Conservation (phyloP, 768 basidiomycete species). For the Russula abietina region DNA sequence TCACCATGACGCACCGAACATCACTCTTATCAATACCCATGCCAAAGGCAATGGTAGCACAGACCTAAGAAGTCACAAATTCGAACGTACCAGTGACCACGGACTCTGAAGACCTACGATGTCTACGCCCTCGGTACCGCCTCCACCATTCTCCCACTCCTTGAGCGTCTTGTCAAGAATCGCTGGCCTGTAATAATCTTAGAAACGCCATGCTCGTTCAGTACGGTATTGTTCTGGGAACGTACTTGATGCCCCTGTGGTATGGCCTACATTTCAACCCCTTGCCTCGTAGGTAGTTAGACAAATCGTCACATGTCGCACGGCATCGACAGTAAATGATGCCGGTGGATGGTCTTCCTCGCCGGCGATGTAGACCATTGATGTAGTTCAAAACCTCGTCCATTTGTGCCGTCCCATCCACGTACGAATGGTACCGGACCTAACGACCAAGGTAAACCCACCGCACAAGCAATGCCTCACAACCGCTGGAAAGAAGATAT, state of each 20-base stretch:
- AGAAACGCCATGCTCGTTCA: not conserved
- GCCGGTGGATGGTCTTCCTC: slow-evolving; percentile 57
- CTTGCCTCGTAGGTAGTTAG: slow-evolving; percentile 55
- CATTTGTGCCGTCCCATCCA: slow-evolving; percentile 51
- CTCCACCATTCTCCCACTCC: slow-evolving; percentile 54
- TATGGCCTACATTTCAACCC: slow-evolving; percentile 67
- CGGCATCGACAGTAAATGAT: slow-evolving; percentile 75
- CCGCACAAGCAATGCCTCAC: not conserved
- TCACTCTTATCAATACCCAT: slow-evolving; percentile 83
- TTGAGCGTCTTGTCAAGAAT: slow-evolving; percentile 48
- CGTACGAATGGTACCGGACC: slow-evolving; percentile 59
- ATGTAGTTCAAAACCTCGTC: slow-evolving; percentile 64
- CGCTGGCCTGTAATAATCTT: slow-evolving; percentile 33
- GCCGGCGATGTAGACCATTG: slow-evolving; percentile 50
- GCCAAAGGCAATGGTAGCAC: slow-evolving; percentile 80
- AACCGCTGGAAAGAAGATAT: not conserved
- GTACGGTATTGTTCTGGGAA: slow-evolving; percentile 29
- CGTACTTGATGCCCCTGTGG: slow-evolving; percentile 57
- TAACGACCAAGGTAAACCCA: slow-evolving; percentile 28
- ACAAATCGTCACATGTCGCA: slow-evolving; percentile 60
- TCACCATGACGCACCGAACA: slow-evolving; percentile 44
- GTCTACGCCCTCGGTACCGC: slow-evolving; percentile 50
- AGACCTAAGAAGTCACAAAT: slow-evolving; percentile 42
- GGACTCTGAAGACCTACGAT: slow-evolving; percentile 43
- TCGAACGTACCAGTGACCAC: too few species aligned